Base-by-base conservation (phyloP, 2,329 filamentous ascomycete species). In the Emergomyces africanus region DNA sequence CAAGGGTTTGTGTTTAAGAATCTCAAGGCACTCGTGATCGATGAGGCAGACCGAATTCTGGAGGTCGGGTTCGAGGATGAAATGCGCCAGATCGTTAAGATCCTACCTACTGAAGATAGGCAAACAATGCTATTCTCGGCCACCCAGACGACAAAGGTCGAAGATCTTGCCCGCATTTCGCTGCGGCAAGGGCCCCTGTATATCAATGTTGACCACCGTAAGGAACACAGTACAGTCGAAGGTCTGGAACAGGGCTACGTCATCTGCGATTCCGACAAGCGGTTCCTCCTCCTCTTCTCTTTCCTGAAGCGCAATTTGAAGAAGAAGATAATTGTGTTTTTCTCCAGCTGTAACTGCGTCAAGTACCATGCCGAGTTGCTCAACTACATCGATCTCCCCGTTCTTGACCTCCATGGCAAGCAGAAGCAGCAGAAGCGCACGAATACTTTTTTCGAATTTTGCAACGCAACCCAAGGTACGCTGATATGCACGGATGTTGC, bases 391-490 rank as follows among this genome's bases (percentile, higher is more conserved):
- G 94, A 97, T 73, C 81, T 96, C 46, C 90, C 88, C 5, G 89
- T 95, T 2, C 81, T 95, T 49, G 87, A 89, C 66, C 79, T 95
- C 8, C 89, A 95, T 73, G 94, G 90, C 65, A 96, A 99, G 77
- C 90, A 96, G 76, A 99, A 99, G 76, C 94, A 99, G 75, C 90
- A 96, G 75, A 96, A 96, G 74, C 88, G 94, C n/a, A 99, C 94
- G 28, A 95, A 95, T 71, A 96, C 90, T 0, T 99, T 99, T 73
- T 99, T 97, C 73, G 92, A 97, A 72, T 99, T 99, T 72, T 86
- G 84, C 69, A 90, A 91, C 68, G 87, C 91, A 20, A 85, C 85
- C 64, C 83, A 88, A 64, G 94, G 92, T 28, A 95, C 89, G 0
- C 75, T 99, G 58, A 94, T 99, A 66, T 96, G 91, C 76, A 99